These are phyloP conservation scores for Tricholoma matsutake DNA, from an alignment of 768 basidiomycete genomes.

Conservation along the genomic window DNA sequence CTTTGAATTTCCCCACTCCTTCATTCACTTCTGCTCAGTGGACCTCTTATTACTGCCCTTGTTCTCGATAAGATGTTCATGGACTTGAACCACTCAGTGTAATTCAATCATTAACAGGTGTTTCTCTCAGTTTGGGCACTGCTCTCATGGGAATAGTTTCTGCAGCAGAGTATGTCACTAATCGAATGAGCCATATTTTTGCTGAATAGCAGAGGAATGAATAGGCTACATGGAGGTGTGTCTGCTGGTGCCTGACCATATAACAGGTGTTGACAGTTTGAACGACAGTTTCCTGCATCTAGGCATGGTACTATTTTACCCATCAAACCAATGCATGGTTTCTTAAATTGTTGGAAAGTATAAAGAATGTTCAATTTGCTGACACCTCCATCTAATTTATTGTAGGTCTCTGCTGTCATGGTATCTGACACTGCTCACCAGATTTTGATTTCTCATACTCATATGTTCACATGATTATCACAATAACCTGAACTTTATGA, in stretches of 20 bases:
- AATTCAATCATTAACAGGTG: not conserved
- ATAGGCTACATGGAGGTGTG: slow-evolving; percentile 51
- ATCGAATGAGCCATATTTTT: not conserved
- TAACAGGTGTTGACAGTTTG: not conserved
- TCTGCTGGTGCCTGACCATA: not conserved
- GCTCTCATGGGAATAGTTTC: slow-evolving; percentile 47
- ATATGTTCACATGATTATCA: slow-evolving; percentile 26
- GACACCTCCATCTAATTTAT: not conserved
- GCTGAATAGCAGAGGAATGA: too few relatives aligned
- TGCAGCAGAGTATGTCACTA: slow-evolving; percentile 41
- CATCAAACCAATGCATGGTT: slow-evolving; percentile 50
- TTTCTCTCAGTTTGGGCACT: slow-evolving; percentile 42
- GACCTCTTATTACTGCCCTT: not conserved
- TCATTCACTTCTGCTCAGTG: not conserved
- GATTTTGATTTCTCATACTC: slow-evolving; percentile 47
- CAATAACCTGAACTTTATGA: not conserved
- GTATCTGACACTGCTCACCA: slow-evolving; percentile 53
- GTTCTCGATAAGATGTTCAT: slow-evolving; percentile 21
- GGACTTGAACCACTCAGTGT: not conserved
- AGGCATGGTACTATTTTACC: slow-evolving; percentile 52
- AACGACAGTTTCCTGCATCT: slow-evolving; percentile 46
- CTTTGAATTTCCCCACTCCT: not conserved
- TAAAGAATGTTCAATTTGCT: not conserved
- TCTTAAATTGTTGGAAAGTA: slow-evolving; percentile 42
- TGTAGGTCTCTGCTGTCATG: slow-evolving; percentile 48